Percentiles rank a stretch among this genome's conserved stretches.
Evolutionary conservation across 805 yeast genomes (phyloP).

Genomic region (Yamadazyma takamatsuzukensis): DNA sequence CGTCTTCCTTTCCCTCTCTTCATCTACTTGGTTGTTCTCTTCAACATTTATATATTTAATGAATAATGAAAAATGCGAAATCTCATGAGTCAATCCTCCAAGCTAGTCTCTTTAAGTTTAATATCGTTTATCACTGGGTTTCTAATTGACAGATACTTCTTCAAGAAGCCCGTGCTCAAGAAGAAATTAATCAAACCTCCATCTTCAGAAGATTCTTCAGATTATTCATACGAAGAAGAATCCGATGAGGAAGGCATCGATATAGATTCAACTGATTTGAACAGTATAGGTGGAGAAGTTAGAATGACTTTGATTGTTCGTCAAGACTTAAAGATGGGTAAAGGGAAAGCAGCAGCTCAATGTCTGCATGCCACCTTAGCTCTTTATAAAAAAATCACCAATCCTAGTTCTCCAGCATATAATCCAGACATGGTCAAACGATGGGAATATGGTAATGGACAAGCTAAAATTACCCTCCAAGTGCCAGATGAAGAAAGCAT

Average conservation of each 20-base stretch:
- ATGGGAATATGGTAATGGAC: conserved; percentile 80
- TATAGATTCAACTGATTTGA: conserved; percentile 56
- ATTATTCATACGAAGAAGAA: conserved; percentile 22
- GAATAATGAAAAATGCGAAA: neutral
- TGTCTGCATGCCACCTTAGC: conserved; percentile 97
- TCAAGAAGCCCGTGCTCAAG: conserved; percentile 4
- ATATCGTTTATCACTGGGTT: conserved; percentile 37
- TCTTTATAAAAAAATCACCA: conserved; percentile 66
- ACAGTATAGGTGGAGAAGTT: conserved; percentile 73
- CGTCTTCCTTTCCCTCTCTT: neutral
- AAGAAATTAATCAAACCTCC: conserved; percentile 1
- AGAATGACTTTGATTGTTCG: conserved; percentile 86
- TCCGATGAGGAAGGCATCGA: conserved; percentile 51
- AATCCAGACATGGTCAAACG: conserved; percentile 62
- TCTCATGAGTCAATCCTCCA: neutral
- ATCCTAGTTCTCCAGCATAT: conserved; percentile 47
- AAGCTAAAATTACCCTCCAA: conserved; percentile 89
- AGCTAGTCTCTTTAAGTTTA: conserved; percentile 27
- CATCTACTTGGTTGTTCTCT: no score
- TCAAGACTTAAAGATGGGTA: conserved; percentile 85
- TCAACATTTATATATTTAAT: no score
- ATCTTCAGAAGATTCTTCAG: neutral
- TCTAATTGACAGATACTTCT: conserved; percentile 19
- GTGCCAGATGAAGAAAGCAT: conserved; percentile 65
- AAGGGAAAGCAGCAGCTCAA: conserved; percentile 97